Evolutionary conservation across 1,139 yeast genomes (phyloP), one percentile per base, ranked within the genome.

Genomic region (Candida sanyaensis): DNA sequence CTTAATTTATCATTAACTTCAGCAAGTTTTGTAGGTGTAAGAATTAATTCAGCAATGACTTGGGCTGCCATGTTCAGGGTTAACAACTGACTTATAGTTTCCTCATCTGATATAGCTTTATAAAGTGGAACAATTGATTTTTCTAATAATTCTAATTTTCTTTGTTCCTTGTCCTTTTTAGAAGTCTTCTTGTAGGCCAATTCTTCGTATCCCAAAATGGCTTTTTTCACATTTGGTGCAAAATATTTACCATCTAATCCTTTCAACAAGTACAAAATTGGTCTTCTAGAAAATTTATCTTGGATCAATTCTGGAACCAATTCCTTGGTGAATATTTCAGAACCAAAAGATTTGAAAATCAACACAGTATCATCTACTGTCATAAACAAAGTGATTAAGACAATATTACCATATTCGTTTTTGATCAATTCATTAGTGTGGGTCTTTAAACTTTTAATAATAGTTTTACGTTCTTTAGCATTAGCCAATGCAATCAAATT

Each of bases 311-410:
- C 82, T 9, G 80, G 77, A 57, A 90, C 72, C 34, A 70, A 62
- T 45, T 82, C 86, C 41, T 75, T 68, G 42, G 79, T 74, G 56
- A 81, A 77, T 47, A 83, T 75, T 50, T 84, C 87, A 36, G 78
- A 71, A 36, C 76, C 71, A 62, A 92, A 87, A 0, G 95, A 80
- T 66, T 89, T 91, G 63, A 78, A 77, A 43, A 90, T 79, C 58
- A 90, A 75, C 44, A 88, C 95, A 4, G 98, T 91, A 74, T 93
- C 99, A 74, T 93, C 99, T 46, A 92, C 96, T 27, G 95, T 84
- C 81, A 87, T 78, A 69, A 89, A 86, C 42, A 90, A 72, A 9
- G 95, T 81, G 56, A 84, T 87, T 54, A 92, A 78, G 7, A 91
- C 97, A 47, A 79, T 62, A 66, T 89, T 87, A 62, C 99, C 99